Conservation (phyloP, 352 stramenopile genomes). For the Globisporangium uncinulatum region DNA sequence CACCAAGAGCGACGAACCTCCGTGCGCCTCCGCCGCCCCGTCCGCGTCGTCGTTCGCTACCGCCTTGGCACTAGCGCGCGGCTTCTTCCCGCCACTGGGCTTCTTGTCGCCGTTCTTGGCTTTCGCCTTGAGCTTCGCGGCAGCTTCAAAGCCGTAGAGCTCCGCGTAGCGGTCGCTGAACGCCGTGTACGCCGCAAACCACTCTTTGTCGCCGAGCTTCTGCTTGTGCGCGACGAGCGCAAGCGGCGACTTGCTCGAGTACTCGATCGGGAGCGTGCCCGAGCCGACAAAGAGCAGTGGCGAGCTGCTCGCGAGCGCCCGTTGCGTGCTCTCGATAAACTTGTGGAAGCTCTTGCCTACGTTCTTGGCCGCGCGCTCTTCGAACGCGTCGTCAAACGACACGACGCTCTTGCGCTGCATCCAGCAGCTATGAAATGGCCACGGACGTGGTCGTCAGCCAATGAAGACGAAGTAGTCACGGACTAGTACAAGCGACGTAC, state of each 20-base stretch:
- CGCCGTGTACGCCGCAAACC: conserved; percentile 59
- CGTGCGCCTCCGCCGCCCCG: conserved; percentile 3
- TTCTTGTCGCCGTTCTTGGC: neutral
- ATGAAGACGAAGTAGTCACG: too few species aligned
- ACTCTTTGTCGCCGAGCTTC: conserved; percentile 40
- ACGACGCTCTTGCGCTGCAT: conserved; percentile 79
- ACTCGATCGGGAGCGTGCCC: conserved; percentile 72
- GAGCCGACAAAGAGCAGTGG: conserved; percentile 59
- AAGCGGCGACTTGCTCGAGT: conserved; percentile 63
- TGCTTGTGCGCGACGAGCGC: conserved; percentile 40
- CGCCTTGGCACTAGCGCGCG: neutral
- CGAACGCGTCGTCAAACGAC: conserved; percentile 67
- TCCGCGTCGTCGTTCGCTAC: conserved; percentile 15
- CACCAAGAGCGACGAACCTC: conserved; percentile 4
- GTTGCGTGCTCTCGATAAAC: conserved; percentile 67
- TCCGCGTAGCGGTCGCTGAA: conserved; percentile 59
- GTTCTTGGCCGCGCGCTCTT: conserved; percentile 73
- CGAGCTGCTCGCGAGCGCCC: conserved; percentile 56
- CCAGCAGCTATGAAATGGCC: conserved; percentile 35
- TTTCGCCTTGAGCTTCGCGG: neutral
- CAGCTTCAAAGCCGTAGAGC: conserved; percentile 35
- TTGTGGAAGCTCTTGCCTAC: conserved; percentile 75
- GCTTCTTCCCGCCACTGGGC: conserved; percentile 2
- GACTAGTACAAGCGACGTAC: conserved; percentile 1
- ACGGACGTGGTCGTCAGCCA: too few species aligned